These are phyloP conservation scores for Mycena venus DNA, from an alignment of 768 basidiomycete species.

Conservation along the genomic window DNA sequence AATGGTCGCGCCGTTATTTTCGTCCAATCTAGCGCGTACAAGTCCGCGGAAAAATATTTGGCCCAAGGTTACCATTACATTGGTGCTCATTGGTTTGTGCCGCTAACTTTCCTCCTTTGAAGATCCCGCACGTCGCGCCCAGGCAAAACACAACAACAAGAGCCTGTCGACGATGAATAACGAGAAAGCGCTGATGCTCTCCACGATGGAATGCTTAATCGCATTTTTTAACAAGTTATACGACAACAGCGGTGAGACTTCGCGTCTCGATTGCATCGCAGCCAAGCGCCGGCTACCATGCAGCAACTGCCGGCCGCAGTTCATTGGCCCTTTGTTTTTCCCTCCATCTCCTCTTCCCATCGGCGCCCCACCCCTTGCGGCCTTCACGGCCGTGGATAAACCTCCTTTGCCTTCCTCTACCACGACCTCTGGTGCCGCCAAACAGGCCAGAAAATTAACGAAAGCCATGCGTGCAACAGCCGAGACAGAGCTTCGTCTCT, in stretches of 20 bases:
- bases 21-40: neutral
- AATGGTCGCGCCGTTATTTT: neutral
- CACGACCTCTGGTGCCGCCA: neutral
- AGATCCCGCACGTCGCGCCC: neutral
- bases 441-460: neutral
- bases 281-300: constrained; percentile 12
- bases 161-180: constrained; percentile 1
- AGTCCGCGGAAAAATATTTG: neutral
- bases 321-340: constrained; percentile 7
- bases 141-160: neutral
- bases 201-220: neutral
- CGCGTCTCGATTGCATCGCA: constrained; percentile 18
- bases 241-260: neutral
- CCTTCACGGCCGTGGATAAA: neutral
- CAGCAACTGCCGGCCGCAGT: neutral
- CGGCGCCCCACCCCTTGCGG: neutral
- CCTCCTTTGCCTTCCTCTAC: neutral
- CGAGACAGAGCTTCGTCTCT: neutral
- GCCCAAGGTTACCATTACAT: neutral
- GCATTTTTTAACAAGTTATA: constrained; percentile 18
- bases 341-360: neutral
- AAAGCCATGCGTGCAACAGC: neutral
- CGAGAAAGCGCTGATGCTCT: no score
- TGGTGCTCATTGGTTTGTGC: neutral
- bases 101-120: neutral